phyloP scores from a whole-genome alignment of 768 basidiomycete species.

The Naganishia antarctica region DNA sequence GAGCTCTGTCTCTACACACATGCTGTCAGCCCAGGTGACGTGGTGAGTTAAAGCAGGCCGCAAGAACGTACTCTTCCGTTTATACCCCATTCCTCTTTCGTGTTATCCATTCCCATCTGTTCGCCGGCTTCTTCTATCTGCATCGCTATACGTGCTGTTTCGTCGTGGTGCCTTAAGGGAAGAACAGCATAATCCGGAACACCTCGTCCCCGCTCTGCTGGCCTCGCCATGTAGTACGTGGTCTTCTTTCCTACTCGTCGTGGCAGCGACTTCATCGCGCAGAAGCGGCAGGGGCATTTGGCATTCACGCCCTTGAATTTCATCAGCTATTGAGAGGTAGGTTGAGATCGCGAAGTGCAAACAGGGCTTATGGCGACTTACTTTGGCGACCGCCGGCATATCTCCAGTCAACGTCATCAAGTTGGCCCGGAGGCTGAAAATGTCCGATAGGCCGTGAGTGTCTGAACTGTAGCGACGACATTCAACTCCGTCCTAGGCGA shows the following conservation, averaged over 20 bases:
- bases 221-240: neutral
- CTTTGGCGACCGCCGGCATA: slow-evolving; percentile 7
- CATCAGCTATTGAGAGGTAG: neutral
- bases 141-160: neutral
- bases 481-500: neutral
- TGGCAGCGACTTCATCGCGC: neutral
- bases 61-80: neutral
- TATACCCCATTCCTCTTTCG: neutral
- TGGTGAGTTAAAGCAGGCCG: too few relatives aligned
- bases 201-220: neutral
- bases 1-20: too few relatives aligned
- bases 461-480: neutral
- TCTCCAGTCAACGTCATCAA: neutral
- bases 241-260: neutral
- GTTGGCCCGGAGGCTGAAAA: neutral
- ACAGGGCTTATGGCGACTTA: too few relatives aligned
- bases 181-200: neutral
- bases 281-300: slow-evolving; percentile 14
- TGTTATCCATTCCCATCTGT: neutral
- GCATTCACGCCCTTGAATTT: neutral
- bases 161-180: neutral
- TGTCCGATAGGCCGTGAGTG: neutral
- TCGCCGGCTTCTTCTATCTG: neutral
- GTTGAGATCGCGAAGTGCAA: too few relatives aligned
- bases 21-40: too few relatives aligned